These are phyloP conservation scores for Cryphonectria radicalis DNA, from an alignment of 2,329 filamentous ascomycete species.

Conservation along the genomic window DNA sequence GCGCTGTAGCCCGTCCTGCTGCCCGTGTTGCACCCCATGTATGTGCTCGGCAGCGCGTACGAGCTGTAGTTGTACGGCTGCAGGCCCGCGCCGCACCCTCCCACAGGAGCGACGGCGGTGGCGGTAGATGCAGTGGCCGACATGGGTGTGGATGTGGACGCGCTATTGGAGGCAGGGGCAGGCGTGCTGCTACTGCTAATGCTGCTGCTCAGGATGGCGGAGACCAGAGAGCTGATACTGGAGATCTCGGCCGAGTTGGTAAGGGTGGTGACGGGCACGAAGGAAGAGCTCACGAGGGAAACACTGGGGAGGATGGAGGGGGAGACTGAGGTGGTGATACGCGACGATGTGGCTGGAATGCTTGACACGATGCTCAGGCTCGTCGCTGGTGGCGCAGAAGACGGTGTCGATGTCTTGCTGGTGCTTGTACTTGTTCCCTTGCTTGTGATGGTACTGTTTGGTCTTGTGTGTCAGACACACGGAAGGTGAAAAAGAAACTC, in stretches of 20 bases:
- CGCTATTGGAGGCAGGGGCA: not conserved
- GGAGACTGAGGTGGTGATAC: not conserved
- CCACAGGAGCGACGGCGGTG: no score
- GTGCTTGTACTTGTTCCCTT: not conserved
- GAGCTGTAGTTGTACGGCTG: conserved; percentile 10
- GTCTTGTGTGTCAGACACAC: not conserved
- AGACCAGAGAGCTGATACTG: conserved; percentile 11
- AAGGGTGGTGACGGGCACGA: conserved; percentile 20
- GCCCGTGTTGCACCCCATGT: conserved; percentile 24
- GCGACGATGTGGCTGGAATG: not conserved
- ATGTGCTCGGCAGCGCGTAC: conserved; percentile 4
- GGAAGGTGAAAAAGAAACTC: not conserved
- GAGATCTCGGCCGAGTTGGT: conserved; percentile 18
- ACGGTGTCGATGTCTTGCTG: not conserved
- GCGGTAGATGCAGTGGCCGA: not conserved
- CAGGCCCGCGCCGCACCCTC: conserved; percentile 12
- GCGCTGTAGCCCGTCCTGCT: conserved; percentile 10
- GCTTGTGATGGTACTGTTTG: conserved; percentile 14
- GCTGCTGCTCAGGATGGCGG: not conserved
- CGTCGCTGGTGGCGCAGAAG: not conserved
- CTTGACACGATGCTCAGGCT: conserved; percentile 12
- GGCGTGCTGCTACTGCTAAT: not conserved
- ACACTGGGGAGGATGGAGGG: conserved; percentile 14
- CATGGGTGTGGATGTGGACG: not conserved
- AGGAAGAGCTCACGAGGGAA: conserved; percentile 16